These are phyloP conservation scores for Candida orba DNA, from an alignment of 805 yeast species.

Conservation along the genomic window DNA sequence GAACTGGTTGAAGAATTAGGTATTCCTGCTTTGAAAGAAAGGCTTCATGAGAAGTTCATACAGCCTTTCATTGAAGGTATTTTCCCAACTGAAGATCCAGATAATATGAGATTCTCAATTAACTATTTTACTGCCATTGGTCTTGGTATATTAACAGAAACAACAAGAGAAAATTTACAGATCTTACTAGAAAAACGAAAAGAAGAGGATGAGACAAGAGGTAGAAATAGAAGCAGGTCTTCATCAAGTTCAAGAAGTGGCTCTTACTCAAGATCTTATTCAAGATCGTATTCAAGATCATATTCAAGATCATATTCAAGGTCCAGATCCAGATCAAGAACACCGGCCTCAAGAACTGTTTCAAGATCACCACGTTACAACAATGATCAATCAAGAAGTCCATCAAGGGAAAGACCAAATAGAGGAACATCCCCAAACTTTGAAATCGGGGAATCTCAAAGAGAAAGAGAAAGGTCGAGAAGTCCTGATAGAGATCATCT, in stretches of 20 bases:
- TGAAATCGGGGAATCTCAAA: not conserved
- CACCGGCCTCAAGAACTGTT: not conserved
- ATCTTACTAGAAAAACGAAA: constrained; percentile 21
- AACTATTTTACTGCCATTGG: constrained; percentile 93
- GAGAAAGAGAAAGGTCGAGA: constrained; percentile 11
- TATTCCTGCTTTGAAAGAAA: constrained; percentile 35
- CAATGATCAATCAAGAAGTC: constrained; percentile 10
- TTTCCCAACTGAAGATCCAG: constrained; percentile 52
- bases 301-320: constrained; percentile 13
- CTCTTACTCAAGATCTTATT: constrained; percentile 13
- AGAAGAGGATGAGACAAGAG: constrained; percentile 13
- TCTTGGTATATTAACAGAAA: constrained; percentile 74
- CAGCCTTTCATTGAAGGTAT: constrained; percentile 45
- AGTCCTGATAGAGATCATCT: constrained; percentile 4
- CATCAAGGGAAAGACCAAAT: not conserved
- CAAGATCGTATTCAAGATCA: constrained; percentile 22
- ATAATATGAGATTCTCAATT: constrained; percentile 65
- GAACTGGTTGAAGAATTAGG: constrained; percentile 79
- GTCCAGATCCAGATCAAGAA: constrained; percentile 1
- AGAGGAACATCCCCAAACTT: not conserved
- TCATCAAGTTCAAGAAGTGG: constrained; percentile 15
- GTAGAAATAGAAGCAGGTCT: constrained; percentile 20
- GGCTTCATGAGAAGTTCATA: constrained; percentile 47
- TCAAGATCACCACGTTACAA: constrained; percentile 8
- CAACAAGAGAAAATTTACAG: constrained; percentile 55